phyloP scores from a whole-genome alignment of 371 early-diverging fungal genomes.

The Mortierella sp. region DNA sequence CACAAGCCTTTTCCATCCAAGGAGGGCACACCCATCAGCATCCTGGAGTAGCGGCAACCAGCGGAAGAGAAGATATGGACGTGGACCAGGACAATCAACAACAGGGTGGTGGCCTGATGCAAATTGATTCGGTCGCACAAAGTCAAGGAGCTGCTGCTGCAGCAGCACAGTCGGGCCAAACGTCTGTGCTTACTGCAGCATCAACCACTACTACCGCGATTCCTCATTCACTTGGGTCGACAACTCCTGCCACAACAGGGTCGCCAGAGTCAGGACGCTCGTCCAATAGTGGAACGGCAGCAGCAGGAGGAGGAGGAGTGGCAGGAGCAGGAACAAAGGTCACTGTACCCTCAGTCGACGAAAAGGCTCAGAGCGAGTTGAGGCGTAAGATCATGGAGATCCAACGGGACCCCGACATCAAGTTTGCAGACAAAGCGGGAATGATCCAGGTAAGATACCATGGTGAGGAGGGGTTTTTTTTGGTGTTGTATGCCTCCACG shows the following conservation, averaged over 20 bases:
- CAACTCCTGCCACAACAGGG: conserved; percentile 15
- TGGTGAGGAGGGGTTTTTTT: conserved; percentile 43
- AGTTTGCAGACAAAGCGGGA: conserved; percentile 76
- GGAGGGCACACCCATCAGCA: not conserved
- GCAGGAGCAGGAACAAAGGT: not conserved
- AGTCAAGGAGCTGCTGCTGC: not conserved
- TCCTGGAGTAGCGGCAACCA: not conserved
- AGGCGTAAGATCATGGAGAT: conserved; percentile 71
- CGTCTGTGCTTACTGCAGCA: conserved; percentile 6
- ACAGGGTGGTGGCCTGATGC: conserved; percentile 17
- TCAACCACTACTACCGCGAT: conserved; percentile 17
- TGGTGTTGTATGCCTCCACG: conserved; percentile 31
- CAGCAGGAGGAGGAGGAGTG: not conserved
- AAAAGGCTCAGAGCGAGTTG: conserved; percentile 60
- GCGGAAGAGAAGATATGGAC: not conserved
- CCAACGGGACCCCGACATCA: conserved; percentile 63
- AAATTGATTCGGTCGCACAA: conserved; percentile 31
- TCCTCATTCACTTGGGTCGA: conserved; percentile 1
- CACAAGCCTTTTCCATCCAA: not conserved
- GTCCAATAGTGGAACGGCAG: not conserved
- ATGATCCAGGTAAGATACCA: conserved; percentile 77
- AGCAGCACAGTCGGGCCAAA: not conserved
- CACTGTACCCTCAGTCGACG: conserved; percentile 55
- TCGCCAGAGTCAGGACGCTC: conserved; percentile 12
- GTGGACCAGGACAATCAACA: conserved; percentile 21